Evolutionary conservation across 208 protist genomes (phyloP).

Genomic region (Acanthamoeba royreba): DNA sequence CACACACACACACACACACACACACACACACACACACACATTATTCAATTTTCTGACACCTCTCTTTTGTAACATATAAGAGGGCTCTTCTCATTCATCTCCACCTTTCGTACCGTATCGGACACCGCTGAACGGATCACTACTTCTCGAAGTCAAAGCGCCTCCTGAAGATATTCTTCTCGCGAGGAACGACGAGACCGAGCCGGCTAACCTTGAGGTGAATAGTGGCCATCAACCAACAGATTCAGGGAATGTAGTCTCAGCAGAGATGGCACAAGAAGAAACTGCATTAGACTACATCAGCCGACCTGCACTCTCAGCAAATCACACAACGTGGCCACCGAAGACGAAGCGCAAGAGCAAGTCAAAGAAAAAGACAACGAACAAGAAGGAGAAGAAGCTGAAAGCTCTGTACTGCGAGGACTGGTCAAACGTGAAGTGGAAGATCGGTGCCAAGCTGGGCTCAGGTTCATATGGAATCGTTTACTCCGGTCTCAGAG

Average conservation of each 20-base stretch:
- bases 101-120: no score
- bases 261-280: not conserved
- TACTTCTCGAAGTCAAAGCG: no score
- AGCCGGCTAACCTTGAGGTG: no score
- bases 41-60: not conserved
- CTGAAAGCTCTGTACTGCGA: not conserved
- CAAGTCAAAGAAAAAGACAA: not conserved
- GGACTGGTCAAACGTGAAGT: constrained; percentile 42
- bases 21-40: constrained; percentile 7
- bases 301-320: no score
- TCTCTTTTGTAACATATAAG: no score
- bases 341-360: not conserved
- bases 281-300: not conserved
- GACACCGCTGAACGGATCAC: no score
- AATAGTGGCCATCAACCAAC: not conserved
- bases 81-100: no score
- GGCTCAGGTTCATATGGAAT: constrained; percentile 1
- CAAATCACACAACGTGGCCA: not conserved
- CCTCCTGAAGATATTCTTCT: no score
- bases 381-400: not conserved
- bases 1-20: constrained; percentile 12
- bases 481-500: not conserved
- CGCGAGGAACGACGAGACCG: no score
- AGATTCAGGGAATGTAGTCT: not conserved
- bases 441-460: constrained; percentile 4